Evolutionary conservation across 208 protist species (phyloP).

Genomic region (Leishmania lainsoni): DNA sequence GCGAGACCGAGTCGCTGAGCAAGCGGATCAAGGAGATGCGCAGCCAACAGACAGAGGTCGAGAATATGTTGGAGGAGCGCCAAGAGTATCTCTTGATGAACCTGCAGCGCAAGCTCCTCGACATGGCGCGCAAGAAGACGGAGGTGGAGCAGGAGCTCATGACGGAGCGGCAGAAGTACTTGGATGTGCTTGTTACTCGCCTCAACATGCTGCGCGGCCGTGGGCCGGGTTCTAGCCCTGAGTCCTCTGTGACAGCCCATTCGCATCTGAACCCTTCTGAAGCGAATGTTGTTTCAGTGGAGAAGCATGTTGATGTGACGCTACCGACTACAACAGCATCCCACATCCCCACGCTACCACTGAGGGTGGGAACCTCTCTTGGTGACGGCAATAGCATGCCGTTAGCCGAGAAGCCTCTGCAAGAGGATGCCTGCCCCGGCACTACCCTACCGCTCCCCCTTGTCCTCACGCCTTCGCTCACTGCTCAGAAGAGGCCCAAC

Average conservation of each 20-base stretch:
- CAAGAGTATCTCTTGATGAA: slow-evolving; percentile 71
- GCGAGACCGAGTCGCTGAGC: slow-evolving; percentile 35
- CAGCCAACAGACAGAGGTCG: slow-evolving; percentile 58
- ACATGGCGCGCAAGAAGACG: slow-evolving; percentile 59
- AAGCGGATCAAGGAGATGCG: slow-evolving; percentile 59
- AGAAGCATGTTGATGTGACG: neutral
- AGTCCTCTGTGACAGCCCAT: slow-evolving; percentile 5
- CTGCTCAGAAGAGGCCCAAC: neutral
- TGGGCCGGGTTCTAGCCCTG: slow-evolving; percentile 6
- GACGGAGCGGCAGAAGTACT: slow-evolving; percentile 68
- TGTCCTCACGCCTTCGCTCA: neutral
- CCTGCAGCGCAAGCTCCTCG: slow-evolving; percentile 73
- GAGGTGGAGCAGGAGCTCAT: slow-evolving; percentile 73
- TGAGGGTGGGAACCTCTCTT: neutral
- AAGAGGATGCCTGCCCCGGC: neutral
- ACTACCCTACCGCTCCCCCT: neutral
- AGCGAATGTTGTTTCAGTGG: neutral
- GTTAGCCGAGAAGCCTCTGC: slow-evolving; percentile 1
- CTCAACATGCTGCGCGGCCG: slow-evolving; percentile 36
- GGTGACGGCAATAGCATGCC: neutral
- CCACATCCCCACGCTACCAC: neutral
- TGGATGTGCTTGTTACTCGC: slow-evolving; percentile 51
- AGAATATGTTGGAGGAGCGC: slow-evolving; percentile 65
- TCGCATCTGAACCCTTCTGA: neutral
- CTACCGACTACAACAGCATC: neutral